phyloP scores from a whole-genome alignment of 768 basidiomycete species.

The Xanthoconium stramineum region DNA sequence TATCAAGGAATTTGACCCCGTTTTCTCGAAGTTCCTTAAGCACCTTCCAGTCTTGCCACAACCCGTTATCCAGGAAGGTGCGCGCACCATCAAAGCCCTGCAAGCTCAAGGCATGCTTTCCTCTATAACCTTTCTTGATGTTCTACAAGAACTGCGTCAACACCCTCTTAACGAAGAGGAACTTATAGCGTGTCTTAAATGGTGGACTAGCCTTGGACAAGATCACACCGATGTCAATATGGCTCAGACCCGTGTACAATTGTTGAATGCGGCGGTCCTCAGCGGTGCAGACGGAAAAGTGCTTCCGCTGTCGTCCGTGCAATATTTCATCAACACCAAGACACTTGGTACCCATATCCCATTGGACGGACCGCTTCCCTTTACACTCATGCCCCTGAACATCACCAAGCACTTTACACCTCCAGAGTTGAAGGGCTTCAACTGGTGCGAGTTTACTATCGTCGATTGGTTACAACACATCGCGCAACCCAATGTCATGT shows the following conservation, averaged over 20 bases:
- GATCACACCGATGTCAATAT: no score
- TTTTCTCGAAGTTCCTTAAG: conserved; percentile 30
- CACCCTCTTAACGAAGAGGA: conserved; percentile 71
- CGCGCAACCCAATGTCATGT: conserved; percentile 40
- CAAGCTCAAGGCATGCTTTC: conserved; percentile 60
- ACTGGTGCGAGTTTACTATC: conserved; percentile 76
- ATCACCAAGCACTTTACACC: conserved; percentile 47
- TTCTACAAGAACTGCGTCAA: conserved; percentile 69
- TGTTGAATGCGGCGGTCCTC: conserved; percentile 73
- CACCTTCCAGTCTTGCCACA: conserved; percentile 16
- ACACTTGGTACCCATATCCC: conserved; percentile 51
- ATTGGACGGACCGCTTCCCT: conserved; percentile 13
- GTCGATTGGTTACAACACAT: conserved; percentile 75
- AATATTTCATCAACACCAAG: conserved; percentile 66
- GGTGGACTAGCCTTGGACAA: conserved; percentile 40
- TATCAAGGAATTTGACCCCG: background rate
- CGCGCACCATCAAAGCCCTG: conserved; percentile 65
- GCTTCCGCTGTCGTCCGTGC: conserved; percentile 66
- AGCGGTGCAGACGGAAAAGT: conserved; percentile 47
- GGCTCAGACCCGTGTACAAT: conserved; percentile 27
- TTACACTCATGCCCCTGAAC: conserved; percentile 9
- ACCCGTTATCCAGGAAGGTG: conserved; percentile 56
- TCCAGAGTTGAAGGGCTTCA: conserved; percentile 47
- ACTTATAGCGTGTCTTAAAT: conserved; percentile 75
- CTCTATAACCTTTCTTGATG: conserved; percentile 50